Evolutionary conservation across 2,329 filamentous ascomycete species (phyloP), one percentile per base, ranked within the genome.

Genomic region (Aureobasidium melanogenum): DNA sequence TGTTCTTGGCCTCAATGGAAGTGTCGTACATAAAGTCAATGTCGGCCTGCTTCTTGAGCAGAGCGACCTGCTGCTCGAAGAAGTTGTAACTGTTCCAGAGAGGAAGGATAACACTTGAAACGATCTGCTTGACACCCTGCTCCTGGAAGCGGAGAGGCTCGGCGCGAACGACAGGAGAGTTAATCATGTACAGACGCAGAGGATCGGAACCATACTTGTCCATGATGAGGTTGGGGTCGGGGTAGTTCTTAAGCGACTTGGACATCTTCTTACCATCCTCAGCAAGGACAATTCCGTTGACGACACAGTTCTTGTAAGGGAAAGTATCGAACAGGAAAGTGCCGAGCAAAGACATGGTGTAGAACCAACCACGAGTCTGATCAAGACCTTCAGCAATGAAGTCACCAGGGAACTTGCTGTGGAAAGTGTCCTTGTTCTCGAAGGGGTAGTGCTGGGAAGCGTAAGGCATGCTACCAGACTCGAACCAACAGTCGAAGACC

Each of bases 201-300:
- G 93, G 91, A 76, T 97, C 93, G 1, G 91, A 92, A 22, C 93
- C 93, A 72, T 96, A 96, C 70, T 88, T 88, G 62, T 88, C 78
- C 82, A 97, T 94, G 66, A 97, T 84, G 56, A 91, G 78, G 61
- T 79, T 79, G 12, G 93, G 93, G 69, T 96, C 91, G 0, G 93
- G 93, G 74, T 96, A 97, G 75, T 97, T 97, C 79, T 97, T 95
- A 62, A 96, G 80, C 59, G 93, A 85, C 77, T 97, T 97, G 7
- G 91, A 96, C 93, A 97, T 97, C 80, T 97, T 97, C 80, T 96
- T 97, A 61, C 93, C 93, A 70, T 96, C 91, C 72, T 96, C 91
- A 0, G 92, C 92, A 43, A 97, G 82, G 5, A 97, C 91, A 64
- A 96, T 94, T 54, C 92, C 92, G 71, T 96, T 97, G 64, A 96